Percentiles rank a stretch among this genome's conserved stretches.
phyloP scores from a whole-genome alignment of 1,284 basidiomycete species.

The Apiotrichum porosum region DNA sequence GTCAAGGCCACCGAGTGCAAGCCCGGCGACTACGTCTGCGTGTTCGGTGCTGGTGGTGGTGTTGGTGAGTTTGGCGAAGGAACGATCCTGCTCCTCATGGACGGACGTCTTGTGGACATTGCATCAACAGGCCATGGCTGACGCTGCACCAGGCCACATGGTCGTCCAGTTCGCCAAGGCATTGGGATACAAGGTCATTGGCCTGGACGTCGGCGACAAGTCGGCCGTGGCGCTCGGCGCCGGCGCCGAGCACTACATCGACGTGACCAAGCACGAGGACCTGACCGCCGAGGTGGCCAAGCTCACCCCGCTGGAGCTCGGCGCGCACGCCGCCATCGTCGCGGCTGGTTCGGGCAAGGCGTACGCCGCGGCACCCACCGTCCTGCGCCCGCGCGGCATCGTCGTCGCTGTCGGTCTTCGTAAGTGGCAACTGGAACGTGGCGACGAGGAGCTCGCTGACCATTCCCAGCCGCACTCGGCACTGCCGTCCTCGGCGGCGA shows the following conservation, averaged over 20 bases:
- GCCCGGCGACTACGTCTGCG: conserved; percentile 6
- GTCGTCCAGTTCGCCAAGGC: conserved; percentile 19
- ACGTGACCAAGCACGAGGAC: conserved; percentile 5
- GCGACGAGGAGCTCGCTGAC: too few species aligned
- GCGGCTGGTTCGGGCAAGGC: conserved; percentile 18
- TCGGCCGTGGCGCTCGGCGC: conserved; percentile 1
- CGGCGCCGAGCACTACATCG: conserved; percentile 12
- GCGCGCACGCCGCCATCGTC: conserved; percentile 17
- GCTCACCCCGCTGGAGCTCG: conserved; percentile 9
- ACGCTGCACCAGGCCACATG: conserved; percentile 22
- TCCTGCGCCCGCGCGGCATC: conserved; percentile 11
- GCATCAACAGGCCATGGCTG: too few species aligned
- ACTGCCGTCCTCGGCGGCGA: conserved; percentile 38
- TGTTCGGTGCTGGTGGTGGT: conserved; percentile 16
- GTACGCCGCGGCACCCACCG: conserved; percentile 8
- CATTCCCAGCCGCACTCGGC: conserved; percentile 17
- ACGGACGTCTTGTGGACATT: too few species aligned
- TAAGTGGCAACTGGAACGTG: too few species aligned
- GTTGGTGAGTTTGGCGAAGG: conserved; percentile 4
- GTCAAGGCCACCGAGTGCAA: conserved; percentile 15
- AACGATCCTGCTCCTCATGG: too few species aligned
- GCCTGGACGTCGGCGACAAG: conserved; percentile 19
- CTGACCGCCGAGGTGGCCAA: conserved; percentile 9
- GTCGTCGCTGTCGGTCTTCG: conserved; percentile 17
- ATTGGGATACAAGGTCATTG: conserved; percentile 13